Evolutionary conservation across 495 filamentous ascomycete species (phyloP), one percentile per base, ranked within the genome.

Genomic region (Aspergillus sclerotiicarbonarius): DNA sequence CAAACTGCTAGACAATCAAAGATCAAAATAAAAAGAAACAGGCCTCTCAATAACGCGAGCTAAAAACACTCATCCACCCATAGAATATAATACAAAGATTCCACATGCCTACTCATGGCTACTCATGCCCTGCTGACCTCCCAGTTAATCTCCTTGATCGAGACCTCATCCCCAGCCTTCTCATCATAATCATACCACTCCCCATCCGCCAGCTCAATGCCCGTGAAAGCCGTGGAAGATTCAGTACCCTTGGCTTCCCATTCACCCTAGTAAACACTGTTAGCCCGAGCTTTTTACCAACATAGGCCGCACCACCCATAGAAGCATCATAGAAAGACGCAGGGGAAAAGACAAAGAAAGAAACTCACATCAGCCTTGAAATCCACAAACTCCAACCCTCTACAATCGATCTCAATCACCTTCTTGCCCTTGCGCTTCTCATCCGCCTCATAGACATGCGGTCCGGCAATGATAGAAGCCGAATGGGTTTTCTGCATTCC

Each of bases 131-230:
- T 68, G 60, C 84, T 83, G 60, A 99, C 87, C 61, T 88, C 85
- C 91, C 91, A 99, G 63, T 83, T 90, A 50, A 96, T 59, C 44
- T 96, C 91, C 75, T 93, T 97, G 67, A 99, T 92, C 67, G 88
- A 91, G 39, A 92, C 90, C 67, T 93, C 89, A 59, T 89, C 87
- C 0, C 86, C 76, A 18, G 86, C 78, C 74, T 90, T 89, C 73
- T 93, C 90, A 66, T 93, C 90, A 69, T 92, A 93, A 56, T 92
- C 90, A 72, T 84, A 93, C 90, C 90, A 93, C 57, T 98, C 94
- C 0, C 89, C 92, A 19, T 98, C 95, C 0, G 76, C 71, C 33
- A 98, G 71, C 56, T 98, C 91, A 51, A 98, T 88, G 0, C 73
- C 86, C 5, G 81, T 72, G 62, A 99, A 99, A 51, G 86, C 84